A percentile compares a stretch with the other conserved stretches of the same genome.
phyloP scores from a whole-genome alignment of 1,284 basidiomycete species.

The Flammula alnicola region DNA sequence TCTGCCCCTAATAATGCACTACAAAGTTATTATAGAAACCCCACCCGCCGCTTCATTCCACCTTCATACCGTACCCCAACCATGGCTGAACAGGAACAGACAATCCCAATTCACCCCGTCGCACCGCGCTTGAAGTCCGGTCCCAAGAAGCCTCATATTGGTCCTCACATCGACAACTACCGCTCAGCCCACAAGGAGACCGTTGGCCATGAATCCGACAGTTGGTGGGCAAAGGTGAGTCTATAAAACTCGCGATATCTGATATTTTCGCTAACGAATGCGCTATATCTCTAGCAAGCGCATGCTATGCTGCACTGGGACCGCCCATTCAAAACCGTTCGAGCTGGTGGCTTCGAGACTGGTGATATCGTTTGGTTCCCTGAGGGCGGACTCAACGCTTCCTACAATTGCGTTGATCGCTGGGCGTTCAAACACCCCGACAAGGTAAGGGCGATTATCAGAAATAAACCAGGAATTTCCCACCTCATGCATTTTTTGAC shows the following conservation, averaged over 20 bases:
- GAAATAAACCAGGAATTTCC: neutral
- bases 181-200: slow-evolving; percentile 70
- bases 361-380: slow-evolving; percentile 98
- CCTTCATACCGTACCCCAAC: slow-evolving; percentile 14
- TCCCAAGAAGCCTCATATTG: slow-evolving; percentile 71
- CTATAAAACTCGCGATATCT: too few relatives aligned
- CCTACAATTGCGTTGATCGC: slow-evolving; percentile 98
- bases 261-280: neutral
- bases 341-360: slow-evolving; percentile 81
- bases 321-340: slow-evolving; percentile 88
- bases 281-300: slow-evolving; percentile 61
- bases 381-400: slow-evolving; percentile 86
- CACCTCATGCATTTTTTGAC: neutral
- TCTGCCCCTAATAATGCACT: slow-evolving; percentile 15
- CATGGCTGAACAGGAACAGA: slow-evolving; percentile 30
- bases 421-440: slow-evolving; percentile 93
- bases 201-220: slow-evolving; percentile 74
- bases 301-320: slow-evolving; percentile 88
- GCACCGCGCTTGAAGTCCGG: slow-evolving; percentile 69
- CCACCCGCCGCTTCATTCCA: slow-evolving; percentile 14
- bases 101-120: slow-evolving; percentile 56
- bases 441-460: slow-evolving; percentile 56
- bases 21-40: slow-evolving; percentile 22
- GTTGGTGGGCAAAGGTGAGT: slow-evolving; percentile 87
- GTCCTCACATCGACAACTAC: slow-evolving; percentile 78